Conservation (phyloP, 352 stramenopile genomes). For the Phytophthora rubi region DNA sequence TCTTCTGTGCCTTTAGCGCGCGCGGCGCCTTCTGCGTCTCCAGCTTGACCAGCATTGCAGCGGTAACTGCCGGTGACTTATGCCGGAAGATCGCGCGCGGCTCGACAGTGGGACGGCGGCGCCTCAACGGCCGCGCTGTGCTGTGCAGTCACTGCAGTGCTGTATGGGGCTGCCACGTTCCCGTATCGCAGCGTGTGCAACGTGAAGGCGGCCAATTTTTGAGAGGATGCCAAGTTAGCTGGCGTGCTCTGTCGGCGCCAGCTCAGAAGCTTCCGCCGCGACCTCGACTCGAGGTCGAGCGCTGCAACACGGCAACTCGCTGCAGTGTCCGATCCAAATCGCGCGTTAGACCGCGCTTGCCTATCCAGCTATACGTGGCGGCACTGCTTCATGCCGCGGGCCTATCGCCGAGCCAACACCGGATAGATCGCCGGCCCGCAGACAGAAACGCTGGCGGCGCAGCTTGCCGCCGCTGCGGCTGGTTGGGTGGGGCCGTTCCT, state of each 20-base stretch:
- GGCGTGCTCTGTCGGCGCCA: constrained; percentile 28
- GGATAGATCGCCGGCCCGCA: constrained; percentile 27
- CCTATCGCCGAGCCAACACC: constrained; percentile 30
- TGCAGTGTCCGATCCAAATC: constrained; percentile 3
- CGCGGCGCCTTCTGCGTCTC: constrained; percentile 27
- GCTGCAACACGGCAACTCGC: neutral
- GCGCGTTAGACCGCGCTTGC: neutral
- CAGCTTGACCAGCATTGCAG: constrained; percentile 21
- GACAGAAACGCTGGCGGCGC: constrained; percentile 24
- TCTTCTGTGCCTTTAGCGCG: constrained; percentile 9
- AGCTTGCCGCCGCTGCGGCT: neutral
- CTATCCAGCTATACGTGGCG: constrained; percentile 33
- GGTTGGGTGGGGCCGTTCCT: neutral
- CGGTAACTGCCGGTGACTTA: constrained; percentile 30
- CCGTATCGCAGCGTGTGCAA: constrained; percentile 28
- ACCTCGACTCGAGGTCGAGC: too few species aligned
- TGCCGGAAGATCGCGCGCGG: constrained; percentile 14
- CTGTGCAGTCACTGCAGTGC: neutral
- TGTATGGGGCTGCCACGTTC: constrained; percentile 28
- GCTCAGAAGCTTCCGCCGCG: constrained; percentile 34
- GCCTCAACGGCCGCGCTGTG: constrained; percentile 2
- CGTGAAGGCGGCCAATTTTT: constrained; percentile 29
- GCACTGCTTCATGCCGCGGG: constrained; percentile 8
- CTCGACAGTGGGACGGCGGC: constrained; percentile 24
- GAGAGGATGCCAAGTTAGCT: constrained; percentile 39